Evolutionary conservation across 2,329 filamentous ascomycete species (phyloP).

Genomic region (Penicillium sp.): DNA sequence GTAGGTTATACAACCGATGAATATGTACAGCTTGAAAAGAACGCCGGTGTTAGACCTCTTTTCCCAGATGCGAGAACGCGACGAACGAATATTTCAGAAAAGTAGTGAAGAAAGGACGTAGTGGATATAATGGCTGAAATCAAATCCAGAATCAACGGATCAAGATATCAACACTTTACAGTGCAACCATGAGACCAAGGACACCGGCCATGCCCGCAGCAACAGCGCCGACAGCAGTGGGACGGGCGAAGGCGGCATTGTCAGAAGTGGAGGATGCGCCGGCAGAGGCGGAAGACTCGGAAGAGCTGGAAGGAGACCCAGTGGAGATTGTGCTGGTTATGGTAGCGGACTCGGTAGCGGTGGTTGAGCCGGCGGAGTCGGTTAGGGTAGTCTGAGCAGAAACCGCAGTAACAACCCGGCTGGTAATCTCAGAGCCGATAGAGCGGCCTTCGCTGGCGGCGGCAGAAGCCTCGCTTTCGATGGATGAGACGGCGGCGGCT

Average conservation of each 20-base stretch:
- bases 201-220: constrained; percentile 31
- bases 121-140: not conserved
- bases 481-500: constrained; percentile 17
- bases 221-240: constrained; percentile 23
- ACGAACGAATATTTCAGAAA: not conserved
- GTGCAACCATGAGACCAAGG: constrained; percentile 32
- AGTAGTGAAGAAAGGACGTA: not conserved
- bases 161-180: constrained; percentile 22
- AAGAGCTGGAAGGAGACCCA: constrained; percentile 5
- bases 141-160: not conserved
- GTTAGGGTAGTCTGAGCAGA: constrained; percentile 20
- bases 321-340: constrained; percentile 7
- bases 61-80: constrained; percentile 2
- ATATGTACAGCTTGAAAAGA: constrained; percentile 8
- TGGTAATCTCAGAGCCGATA: constrained; percentile 17
- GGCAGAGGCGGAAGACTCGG: constrained; percentile 9
- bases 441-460: constrained; percentile 17
- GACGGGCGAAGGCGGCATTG: constrained; percentile 23
- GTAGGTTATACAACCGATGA: not conserved
- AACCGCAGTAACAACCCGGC: constrained; percentile 13
- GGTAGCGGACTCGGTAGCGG: constrained; percentile 17
- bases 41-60: constrained; percentile 2
- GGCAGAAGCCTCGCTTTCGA: constrained; percentile 16
- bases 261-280: constrained; percentile 11
- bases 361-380: constrained; percentile 21